Conservation (phyloP, 495 filamentous ascomycete genomes). For the Neurospora terricola region DNA sequence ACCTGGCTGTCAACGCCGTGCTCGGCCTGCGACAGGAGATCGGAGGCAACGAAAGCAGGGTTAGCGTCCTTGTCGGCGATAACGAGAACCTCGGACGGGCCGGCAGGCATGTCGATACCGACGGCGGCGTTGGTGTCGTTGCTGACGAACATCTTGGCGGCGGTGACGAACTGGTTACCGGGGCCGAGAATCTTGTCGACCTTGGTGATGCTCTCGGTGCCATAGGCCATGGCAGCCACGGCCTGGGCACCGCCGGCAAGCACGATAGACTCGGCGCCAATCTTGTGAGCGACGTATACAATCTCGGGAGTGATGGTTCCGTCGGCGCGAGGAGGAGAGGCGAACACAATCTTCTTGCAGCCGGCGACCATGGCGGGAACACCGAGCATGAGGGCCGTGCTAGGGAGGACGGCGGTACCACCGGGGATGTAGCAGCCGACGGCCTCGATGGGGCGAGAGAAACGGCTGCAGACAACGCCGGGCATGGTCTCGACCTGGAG, state of each 20-base stretch:
- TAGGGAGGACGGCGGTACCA: constrained; percentile 90
- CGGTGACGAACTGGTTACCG: constrained; percentile 97
- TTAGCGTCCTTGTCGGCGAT: constrained; percentile 85
- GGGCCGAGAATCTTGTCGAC: constrained; percentile 98
- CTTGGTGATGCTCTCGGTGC: constrained; percentile 76
- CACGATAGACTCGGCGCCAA: constrained; percentile 90
- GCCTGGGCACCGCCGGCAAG: constrained; percentile 93
- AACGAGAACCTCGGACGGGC: constrained; percentile 92
- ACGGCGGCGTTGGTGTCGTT: constrained; percentile 94
- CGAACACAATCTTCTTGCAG: constrained; percentile 90
- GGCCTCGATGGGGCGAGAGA: constrained; percentile 82
- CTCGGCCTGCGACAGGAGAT: constrained; percentile 90
- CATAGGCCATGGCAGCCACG: constrained; percentile 81
- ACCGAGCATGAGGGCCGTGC: constrained; percentile 94
- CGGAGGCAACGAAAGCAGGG: constrained; percentile 90
- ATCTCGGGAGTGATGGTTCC: constrained; percentile 92
- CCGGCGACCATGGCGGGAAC: constrained; percentile 96
- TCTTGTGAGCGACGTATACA: constrained; percentile 95
- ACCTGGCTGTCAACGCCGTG: constrained; percentile 95
- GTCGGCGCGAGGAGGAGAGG: constrained; percentile 81
- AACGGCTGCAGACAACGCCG: constrained; percentile 87
- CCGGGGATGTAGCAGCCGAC: constrained; percentile 94
- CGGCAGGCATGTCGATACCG: constrained; percentile 96
- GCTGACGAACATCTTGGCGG: constrained; percentile 92
- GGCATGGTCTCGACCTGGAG: constrained; percentile 93